Evolutionary conservation across 2,329 filamentous ascomycete species (phyloP).

Genomic region (Calonectria pauciramosa): DNA sequence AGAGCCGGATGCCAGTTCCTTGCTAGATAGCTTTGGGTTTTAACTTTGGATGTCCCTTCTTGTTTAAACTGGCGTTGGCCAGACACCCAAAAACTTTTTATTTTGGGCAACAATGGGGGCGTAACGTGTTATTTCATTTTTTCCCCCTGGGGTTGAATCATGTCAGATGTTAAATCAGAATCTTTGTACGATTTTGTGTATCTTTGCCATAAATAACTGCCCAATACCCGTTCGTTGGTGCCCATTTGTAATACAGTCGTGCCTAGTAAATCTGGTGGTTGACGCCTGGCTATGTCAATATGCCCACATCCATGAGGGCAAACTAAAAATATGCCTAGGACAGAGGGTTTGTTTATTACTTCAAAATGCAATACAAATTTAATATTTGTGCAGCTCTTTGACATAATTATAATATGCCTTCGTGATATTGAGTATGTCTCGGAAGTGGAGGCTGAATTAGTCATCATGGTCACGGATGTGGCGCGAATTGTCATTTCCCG

Average conservation of each 20-base stretch:
- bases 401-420: not conserved
- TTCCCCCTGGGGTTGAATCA: not conserved
- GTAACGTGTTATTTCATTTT: not conserved
- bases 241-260: not conserved
- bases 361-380: not conserved
- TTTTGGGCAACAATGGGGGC: not conserved
- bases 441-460: not conserved
- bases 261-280: not conserved
- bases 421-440: not conserved
- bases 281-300: not conserved
- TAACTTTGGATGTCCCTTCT: conserved; percentile 53
- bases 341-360: not conserved
- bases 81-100: not conserved
- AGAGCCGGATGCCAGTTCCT: conserved; percentile 89
- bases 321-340: not conserved
- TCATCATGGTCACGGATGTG: not conserved
- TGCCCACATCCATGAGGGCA: not conserved
- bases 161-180: not conserved
- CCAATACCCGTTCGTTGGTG: not conserved
- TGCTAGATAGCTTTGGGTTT: conserved; percentile 95
- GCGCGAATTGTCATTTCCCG: not conserved
- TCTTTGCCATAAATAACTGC: not conserved
- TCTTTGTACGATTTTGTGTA: conserved; percentile 17
- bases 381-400: too few relatives aligned
- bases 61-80: not conserved